Conservation (phyloP, 345 rosid species). For the Euphorbia lathyris region DNA sequence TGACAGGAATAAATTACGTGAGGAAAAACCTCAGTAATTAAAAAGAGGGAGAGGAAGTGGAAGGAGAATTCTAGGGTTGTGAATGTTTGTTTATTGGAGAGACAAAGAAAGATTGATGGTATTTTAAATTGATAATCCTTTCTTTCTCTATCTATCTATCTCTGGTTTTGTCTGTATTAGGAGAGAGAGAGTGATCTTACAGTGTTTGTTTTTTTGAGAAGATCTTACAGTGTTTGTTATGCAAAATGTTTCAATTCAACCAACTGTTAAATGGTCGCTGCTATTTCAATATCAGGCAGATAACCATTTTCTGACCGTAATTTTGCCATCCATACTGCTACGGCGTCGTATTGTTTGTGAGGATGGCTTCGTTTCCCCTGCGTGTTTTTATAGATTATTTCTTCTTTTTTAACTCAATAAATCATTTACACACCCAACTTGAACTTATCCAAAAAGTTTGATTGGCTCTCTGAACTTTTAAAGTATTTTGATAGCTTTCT, state of each 20-base stretch:
- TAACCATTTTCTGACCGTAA: constrained; percentile 5
- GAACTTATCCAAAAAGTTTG: too few relatives aligned
- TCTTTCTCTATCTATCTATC: not conserved
- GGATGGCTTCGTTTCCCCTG: too few relatives aligned
- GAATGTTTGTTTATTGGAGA: not conserved
- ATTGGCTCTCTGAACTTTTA: too few relatives aligned
- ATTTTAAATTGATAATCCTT: not conserved
- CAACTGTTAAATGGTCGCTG: not conserved
- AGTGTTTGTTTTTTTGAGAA: not conserved
- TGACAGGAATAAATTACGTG: not conserved
- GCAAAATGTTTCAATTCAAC: too few relatives aligned
- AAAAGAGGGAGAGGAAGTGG: not conserved
- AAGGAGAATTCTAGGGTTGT: constrained; percentile 13
- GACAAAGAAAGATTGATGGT: not conserved
- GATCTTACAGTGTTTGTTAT: too few relatives aligned
- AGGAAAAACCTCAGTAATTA: not conserved
- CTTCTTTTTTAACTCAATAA: too few relatives aligned
- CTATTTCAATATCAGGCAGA: constrained; percentile 6
- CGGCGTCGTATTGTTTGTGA: not conserved
- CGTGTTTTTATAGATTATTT: too few relatives aligned
- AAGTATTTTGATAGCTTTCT: too few relatives aligned
- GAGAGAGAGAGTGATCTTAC: not conserved
- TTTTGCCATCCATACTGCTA: not conserved
- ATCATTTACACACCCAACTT: too few relatives aligned
- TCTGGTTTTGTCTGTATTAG: not conserved